Conservation (phyloP, 2,329 filamentous ascomycete genomes). For the Nemania sp. region DNA sequence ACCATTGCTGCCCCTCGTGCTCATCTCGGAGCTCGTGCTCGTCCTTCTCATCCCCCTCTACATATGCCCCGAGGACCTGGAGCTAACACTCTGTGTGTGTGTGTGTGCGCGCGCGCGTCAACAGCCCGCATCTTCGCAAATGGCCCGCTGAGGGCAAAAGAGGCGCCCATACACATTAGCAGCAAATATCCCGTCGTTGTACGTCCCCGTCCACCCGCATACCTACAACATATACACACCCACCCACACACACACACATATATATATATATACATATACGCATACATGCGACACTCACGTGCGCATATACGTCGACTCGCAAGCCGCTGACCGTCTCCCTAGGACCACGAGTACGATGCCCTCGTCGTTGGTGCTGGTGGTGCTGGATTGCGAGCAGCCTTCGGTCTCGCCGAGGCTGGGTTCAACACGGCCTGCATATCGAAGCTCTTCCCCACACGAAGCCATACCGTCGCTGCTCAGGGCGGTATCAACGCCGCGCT, state of each 20-base stretch:
- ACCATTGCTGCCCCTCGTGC: not conserved
- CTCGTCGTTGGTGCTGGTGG: constrained; percentile 88
- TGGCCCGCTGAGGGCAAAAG: constrained; percentile 86
- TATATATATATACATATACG: not conserved
- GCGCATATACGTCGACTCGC: not conserved
- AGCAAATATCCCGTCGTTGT: constrained; percentile 94
- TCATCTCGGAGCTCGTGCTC: not conserved
- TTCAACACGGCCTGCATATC: constrained; percentile 89
- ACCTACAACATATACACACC: too few species aligned
- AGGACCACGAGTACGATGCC: constrained; percentile 99
- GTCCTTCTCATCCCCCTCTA: not conserved
- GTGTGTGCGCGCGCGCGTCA: constrained; percentile 3
- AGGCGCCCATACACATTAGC: constrained; percentile 84
- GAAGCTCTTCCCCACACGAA: constrained; percentile 85
- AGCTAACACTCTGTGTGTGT: constrained; percentile 27
- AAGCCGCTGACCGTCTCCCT: constrained; percentile 34
- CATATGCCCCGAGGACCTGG: not conserved
- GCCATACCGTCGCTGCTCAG: constrained; percentile 80
- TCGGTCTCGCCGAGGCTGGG: constrained; percentile 83
- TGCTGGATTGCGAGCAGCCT: constrained; percentile 79
- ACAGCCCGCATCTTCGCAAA: constrained; percentile 84
- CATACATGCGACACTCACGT: too few species aligned
- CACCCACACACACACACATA: not conserved
- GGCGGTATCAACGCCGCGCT: constrained; percentile 88
- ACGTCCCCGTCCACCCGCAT: constrained; percentile 47